These are phyloP conservation scores for Coemansia asiatica DNA, from an alignment of 192 early-diverging fungal species.

Conservation along the genomic window DNA sequence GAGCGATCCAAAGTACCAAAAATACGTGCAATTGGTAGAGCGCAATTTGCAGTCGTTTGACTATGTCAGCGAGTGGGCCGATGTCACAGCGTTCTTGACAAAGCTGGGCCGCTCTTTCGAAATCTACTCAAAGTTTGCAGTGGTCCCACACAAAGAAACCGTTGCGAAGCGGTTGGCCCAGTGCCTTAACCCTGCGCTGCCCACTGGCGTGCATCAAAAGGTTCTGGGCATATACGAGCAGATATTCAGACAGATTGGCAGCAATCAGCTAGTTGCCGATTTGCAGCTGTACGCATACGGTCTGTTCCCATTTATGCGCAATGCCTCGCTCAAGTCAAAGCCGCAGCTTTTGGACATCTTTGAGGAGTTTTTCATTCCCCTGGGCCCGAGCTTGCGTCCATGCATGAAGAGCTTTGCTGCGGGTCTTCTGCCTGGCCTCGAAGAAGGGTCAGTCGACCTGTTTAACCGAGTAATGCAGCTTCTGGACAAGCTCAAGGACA, in stretches of 20 bases:
- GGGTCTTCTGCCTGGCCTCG: constrained; percentile 79
- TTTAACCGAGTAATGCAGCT: constrained; percentile 69
- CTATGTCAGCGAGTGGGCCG: constrained; percentile 91
- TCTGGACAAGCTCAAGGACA: constrained; percentile 64
- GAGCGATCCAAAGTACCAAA: constrained; percentile 79
- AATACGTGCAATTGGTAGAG: constrained; percentile 80
- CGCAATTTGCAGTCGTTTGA: constrained; percentile 90
- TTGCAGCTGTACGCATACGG: constrained; percentile 85
- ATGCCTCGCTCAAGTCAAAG: constrained; percentile 80
- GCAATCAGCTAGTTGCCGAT: constrained; percentile 75
- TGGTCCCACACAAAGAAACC: constrained; percentile 80
- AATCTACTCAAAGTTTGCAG: constrained; percentile 69
- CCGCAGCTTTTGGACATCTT: constrained; percentile 79
- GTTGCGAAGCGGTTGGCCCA: constrained; percentile 92
- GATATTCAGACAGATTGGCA: constrained; percentile 70
- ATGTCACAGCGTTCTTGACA: constrained; percentile 87
- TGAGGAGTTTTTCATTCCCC: constrained; percentile 72
- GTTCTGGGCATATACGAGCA: constrained; percentile 83
- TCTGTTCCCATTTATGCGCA: constrained; percentile 86
- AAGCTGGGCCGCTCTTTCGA: constrained; percentile 82
- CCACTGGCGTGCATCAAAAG: constrained; percentile 94
- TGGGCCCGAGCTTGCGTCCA: constrained; percentile 68
- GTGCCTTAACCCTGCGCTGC: constrained; percentile 91
- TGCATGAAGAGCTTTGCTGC: constrained; percentile 78
- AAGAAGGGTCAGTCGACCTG: constrained; percentile 86